Base-by-base conservation (phyloP, 2,329 filamentous ascomycete genomes). In the Penicillium carneum region DNA sequence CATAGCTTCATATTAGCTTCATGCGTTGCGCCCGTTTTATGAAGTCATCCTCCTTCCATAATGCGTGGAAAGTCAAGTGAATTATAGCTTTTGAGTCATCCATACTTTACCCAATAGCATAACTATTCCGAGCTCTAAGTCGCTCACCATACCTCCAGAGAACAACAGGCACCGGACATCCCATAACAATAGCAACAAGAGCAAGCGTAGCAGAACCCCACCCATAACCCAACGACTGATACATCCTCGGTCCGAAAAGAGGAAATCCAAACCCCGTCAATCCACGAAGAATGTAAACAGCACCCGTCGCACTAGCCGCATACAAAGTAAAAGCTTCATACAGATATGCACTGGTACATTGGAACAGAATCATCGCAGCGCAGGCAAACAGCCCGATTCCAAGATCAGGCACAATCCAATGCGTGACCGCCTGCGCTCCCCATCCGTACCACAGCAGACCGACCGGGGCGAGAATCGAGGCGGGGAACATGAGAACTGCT, bases 361-460 rank as follows among this genome's bases (percentile, higher is more conserved):
- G 74, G 33, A 75, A 75, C 1, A 68, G 65, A 34, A 74, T 70
- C 42, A 77, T 77, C 1, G 72, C 65, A 68, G 82, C 80, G 1
- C 74, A 76, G 4, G 79, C 78, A 53, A 84, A 79, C 0, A 85
- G 65, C 0, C 70, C 75, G 0, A 81, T 79, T 0, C 83, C 81
- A 29, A 84, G 76, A 49, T 84, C 80, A 4, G 83, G 81, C 57
- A 82, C 71, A 42, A 84, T 81, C 78, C 83, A 84, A 59, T 84
- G 81, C 0, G 76, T 64, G 12, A 74, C 66, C 1, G 72, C 72
- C 41, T 84, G 75, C 0, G 82, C 80, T 3, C 75, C 73, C 83
- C 83, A 86, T 6, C 83, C 84, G 63, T 85, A 86, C 66, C 80
- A 76, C 61, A 84, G 82, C 8, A 86, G 71, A 0, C 82, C 81